These are phyloP conservation scores for Cladophialophora immunda DNA, from an alignment of 2,329 filamentous ascomycete species.

Conservation along the genomic window DNA sequence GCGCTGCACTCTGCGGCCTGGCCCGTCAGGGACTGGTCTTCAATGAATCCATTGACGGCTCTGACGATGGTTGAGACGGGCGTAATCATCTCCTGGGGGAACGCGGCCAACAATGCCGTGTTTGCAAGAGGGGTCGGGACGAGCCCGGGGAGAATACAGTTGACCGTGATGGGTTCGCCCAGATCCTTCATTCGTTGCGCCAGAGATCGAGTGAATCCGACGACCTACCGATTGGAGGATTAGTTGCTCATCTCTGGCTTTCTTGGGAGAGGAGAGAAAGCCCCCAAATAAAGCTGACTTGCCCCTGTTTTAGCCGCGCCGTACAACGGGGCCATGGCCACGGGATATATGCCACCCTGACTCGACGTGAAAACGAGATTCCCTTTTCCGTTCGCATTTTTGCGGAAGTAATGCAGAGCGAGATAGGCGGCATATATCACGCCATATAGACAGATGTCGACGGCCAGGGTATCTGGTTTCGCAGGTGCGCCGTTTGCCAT, in stretches of 20 bases:
- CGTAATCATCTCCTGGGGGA: not conserved
- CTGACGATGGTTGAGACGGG: not conserved
- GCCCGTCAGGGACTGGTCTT: not conserved
- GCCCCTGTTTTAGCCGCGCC: not conserved
- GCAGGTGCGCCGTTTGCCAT: not conserved
- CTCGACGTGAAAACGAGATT: not conserved
- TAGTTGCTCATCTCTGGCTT: too few relatives aligned
- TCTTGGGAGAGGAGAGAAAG: too few relatives aligned
- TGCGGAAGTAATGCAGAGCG: not conserved
- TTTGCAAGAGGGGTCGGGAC: not conserved
- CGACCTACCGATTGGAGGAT: not conserved
- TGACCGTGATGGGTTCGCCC: constrained; percentile 4
- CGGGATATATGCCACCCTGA: not conserved
- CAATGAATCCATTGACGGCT: not conserved
- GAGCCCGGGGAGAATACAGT: not conserved
- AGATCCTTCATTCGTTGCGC: not conserved
- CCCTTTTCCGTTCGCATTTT: not conserved
- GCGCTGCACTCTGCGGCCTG: not conserved
- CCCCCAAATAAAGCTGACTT: too few relatives aligned
- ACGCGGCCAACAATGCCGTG: not conserved
- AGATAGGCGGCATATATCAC: not conserved
- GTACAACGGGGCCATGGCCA: not conserved
- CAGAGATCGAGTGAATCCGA: not conserved
- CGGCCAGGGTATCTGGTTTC: not conserved
- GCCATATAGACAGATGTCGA: not conserved